Percentiles rank a stretch among this genome's conserved stretches.
phyloP scores from a whole-genome alignment of 2,329 filamentous ascomycete species.

The Anthostomella pinea region DNA sequence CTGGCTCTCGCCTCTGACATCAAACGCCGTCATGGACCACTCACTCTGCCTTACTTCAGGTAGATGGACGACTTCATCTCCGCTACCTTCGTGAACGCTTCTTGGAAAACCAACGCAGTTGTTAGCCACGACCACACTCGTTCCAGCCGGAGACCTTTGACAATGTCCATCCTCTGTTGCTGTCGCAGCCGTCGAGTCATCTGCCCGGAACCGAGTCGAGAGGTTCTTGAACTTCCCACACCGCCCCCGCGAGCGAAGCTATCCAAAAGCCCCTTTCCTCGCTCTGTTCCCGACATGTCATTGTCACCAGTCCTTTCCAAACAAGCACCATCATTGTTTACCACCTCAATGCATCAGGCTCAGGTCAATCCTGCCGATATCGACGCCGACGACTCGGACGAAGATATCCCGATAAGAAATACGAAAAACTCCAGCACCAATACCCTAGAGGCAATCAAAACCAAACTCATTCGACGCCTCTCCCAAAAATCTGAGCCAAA shows the following conservation, averaged over 20 bases:
- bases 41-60: too few relatives aligned
- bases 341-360: slow-evolving; percentile 23
- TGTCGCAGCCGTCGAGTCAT: slow-evolving; percentile 23
- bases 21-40: too few relatives aligned
- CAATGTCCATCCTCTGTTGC: slow-evolving; percentile 37
- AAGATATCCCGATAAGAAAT: slow-evolving; percentile 17
- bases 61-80: too few relatives aligned
- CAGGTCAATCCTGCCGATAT: slow-evolving; percentile 33
- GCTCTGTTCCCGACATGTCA: slow-evolving; percentile 20
- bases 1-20: too few relatives aligned
- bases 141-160: too few relatives aligned
- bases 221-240: slow-evolving; percentile 18
- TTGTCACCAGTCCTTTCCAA: slow-evolving; percentile 17
- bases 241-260: slow-evolving; percentile 24
- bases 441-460: slow-evolving; percentile 44
- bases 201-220: slow-evolving; percentile 13
- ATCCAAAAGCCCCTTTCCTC: slow-evolving; percentile 14
- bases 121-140: too few relatives aligned
- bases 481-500: slow-evolving; percentile 43
- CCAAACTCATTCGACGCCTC: slow-evolving; percentile 43
- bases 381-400: slow-evolving; percentile 40
- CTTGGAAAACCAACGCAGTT: too few relatives aligned
- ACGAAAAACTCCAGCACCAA: slow-evolving; percentile 30
- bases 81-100: too few relatives aligned
- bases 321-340: slow-evolving; percentile 20